Evolutionary conservation across 2,329 filamentous ascomycete genomes (phyloP), one percentile per base, ranked within the genome.

Genomic region (Septoria linicola): DNA sequence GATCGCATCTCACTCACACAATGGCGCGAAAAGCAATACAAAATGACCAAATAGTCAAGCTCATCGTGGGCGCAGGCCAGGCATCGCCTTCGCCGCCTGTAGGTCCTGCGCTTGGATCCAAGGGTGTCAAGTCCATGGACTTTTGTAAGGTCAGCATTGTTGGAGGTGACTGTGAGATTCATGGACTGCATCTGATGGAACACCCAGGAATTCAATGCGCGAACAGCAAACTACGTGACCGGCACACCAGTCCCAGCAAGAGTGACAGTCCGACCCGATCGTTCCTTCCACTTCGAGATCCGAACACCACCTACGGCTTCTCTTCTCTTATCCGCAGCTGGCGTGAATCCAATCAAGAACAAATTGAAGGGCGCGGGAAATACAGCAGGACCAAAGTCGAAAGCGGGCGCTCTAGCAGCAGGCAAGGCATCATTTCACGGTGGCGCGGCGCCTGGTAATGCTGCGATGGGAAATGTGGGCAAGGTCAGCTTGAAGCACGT

Each of bases 121-220:
- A 96, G 78, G 93, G 93, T 78, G 88, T 99, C 57, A 99, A 99
- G 78, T 95, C 88, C 52, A 99, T 99, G 86, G 93, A 99, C 74
- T 99, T 97, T 72, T 97, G 93, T 83, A 97, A 97, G 81, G 92
- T 95, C 70, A 51, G 68, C 43, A n/a, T 6, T 34, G n/a, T 3
- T 8, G 3, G 1, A 13, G 21, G 13, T 17, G 7, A 20, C 2
- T 20, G 17, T 16, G 1, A 27, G 8, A 42, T 17, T 27, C 10
- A 36, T 19, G 2, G 20, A 16, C 46, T 20, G 34, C 27, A 37
- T 45, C 53, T 51, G 37, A 51, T 36, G 23, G n/a, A 17, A 45
- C 30, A 37, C 8, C 35, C 31, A 59, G 57, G 58, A 60, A 57
- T 60, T 60, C 55, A 60, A 60, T 34, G 58, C 58, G 55, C 54